These are phyloP conservation scores for Fusarium xyrophilum DNA, from an alignment of 2,329 filamentous ascomycete species.

Conservation along the genomic window DNA sequence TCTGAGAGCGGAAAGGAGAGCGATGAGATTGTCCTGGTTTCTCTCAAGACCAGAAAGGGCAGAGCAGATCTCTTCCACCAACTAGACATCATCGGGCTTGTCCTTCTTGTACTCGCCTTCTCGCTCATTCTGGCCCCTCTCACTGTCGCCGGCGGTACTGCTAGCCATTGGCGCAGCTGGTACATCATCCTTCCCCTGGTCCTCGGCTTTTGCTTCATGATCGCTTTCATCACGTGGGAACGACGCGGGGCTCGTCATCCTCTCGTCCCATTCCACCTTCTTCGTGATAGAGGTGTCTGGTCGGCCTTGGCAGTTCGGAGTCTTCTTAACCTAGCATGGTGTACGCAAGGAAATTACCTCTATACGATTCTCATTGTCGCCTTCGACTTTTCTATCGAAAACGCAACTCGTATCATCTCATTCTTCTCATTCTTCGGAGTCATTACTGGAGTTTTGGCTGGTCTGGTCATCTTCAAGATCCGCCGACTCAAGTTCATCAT, in stretches of 20 bases:
- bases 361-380: constrained; percentile 65
- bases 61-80: constrained; percentile 60
- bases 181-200: constrained; percentile 59
- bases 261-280: constrained; percentile 63
- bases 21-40: neutral
- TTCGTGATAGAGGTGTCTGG: constrained; percentile 68
- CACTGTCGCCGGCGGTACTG: constrained; percentile 60
- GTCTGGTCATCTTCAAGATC: constrained; percentile 58
- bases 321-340: constrained; percentile 61
- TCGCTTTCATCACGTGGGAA: constrained; percentile 63
- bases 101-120: constrained; percentile 54
- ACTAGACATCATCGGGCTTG: constrained; percentile 59
- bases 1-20: constrained; percentile 9
- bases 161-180: constrained; percentile 57
- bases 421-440: constrained; percentile 63
- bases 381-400: constrained; percentile 62
- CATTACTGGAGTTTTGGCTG: constrained; percentile 59
- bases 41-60: constrained; percentile 42
- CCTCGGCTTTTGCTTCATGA: constrained; percentile 57
- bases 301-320: constrained; percentile 62
- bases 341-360: constrained; percentile 65
- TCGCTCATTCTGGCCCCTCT: constrained; percentile 58
- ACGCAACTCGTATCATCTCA: constrained; percentile 62
- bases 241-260: constrained; percentile 55
- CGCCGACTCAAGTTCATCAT: constrained; percentile 66